Base-by-base conservation (phyloP, 108 stramenopile species). In the Hondaea fermentalgiana region DNA sequence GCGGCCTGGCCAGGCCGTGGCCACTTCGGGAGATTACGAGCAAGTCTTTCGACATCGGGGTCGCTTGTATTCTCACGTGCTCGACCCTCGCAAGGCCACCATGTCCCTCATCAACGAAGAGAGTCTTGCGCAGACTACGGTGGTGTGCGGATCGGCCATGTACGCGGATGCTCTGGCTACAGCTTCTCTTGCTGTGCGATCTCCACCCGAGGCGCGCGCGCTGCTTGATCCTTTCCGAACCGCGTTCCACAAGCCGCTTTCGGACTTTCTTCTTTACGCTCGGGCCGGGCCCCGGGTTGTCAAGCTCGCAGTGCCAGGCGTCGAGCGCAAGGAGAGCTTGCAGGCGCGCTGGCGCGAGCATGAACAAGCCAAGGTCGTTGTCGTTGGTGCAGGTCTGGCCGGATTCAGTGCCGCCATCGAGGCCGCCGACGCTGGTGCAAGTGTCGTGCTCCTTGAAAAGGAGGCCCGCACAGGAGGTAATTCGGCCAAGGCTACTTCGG, bases 1-100 rank as follows among this genome's bases (percentile, higher is more conserved):
- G 17, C 60, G 88, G 17, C 90, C 91, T 90, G 93, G 93, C 3
- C 91, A 92, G 21, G 90, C 91, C 47, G 91, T 92, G 44, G 91
- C 93, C 14, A 93, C 93, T 16, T 91, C 90, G 10, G 93, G 93
- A n/a, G 93, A 93, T 76, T 92, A 91, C 72, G 92, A 92, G 88
- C 91, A 93, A 60, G 91, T 93, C 28, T 87, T 93, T 76, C 83
- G 90, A 29, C 64, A 87, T 5, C 60, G 90, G 44, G 93, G 91
- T 12, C 90, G 90, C n/a, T 60, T 93, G 43, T 92, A 91, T 87
- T 91, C 90, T 5, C 93, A 92, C 58, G 90, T 93, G 17, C 87
- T 93, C 49, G 90, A 92, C 88, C 88, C 91, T 8, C 60, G 90
- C 16, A 44, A 72, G 35, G 91, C 89, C 8, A 58, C 91, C 44